A percentile compares a stretch with the other conserved stretches of the same genome.
Evolutionary conservation across 371 early-diverging fungal genomes (phyloP).

Genomic region (Syncephalis fuscata): DNA sequence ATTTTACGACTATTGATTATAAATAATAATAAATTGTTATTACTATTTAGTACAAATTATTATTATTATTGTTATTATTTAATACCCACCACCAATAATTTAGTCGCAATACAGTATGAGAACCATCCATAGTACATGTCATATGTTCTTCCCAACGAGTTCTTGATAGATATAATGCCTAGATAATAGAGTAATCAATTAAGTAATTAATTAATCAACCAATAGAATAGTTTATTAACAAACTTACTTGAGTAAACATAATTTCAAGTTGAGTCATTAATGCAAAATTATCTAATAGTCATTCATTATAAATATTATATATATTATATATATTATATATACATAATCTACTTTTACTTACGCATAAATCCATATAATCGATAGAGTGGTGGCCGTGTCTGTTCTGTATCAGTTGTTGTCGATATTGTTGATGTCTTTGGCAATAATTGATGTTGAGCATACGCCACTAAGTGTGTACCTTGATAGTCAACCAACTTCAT

Average conservation of each 20-base stretch:
- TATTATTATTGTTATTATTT: too few species aligned
- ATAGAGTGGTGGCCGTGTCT: background rate
- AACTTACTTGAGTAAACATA: slow-evolving; percentile 33
- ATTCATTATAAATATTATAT: slow-evolving; percentile 43
- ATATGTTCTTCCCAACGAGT: background rate
- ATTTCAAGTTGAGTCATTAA: slow-evolving; percentile 46
- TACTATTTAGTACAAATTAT: too few species aligned
- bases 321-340: background rate
- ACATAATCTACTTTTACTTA: background rate
- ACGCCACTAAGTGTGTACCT: slow-evolving; percentile 21
- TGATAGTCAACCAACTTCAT: slow-evolving; percentile 29
- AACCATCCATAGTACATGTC: background rate
- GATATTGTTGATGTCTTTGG: slow-evolving; percentile 5
- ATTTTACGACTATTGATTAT: too few species aligned
- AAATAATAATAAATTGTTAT: too few species aligned
- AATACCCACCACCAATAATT: slow-evolving; percentile 1
- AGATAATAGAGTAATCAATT: background rate
- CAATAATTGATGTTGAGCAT: slow-evolving; percentile 29
- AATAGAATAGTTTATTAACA: background rate
- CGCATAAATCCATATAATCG: background rate
- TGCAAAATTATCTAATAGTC: slow-evolving; percentile 35
- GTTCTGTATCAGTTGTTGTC: background rate
- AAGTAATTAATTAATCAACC: background rate
- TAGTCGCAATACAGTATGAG: background rate
- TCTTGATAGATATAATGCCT: background rate